Percentiles rank a stretch among this genome's conserved stretches.
phyloP scores from a whole-genome alignment of 352 stramenopile genomes.

The Globisporangium heterothallicum region DNA sequence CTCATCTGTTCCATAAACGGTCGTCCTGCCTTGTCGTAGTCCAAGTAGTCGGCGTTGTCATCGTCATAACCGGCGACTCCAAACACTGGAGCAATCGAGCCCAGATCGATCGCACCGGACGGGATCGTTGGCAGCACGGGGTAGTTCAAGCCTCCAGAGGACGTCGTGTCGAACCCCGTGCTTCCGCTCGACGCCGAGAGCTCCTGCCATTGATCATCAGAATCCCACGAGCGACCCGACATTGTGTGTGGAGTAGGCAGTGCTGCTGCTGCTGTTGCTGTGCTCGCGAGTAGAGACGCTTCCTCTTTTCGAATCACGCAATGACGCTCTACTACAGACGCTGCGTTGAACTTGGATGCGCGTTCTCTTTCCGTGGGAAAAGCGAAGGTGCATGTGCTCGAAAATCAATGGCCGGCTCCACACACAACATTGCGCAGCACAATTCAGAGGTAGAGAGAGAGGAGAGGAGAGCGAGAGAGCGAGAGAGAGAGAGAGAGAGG shows the following conservation, averaged over 20 bases:
- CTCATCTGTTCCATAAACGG: constrained; percentile 83
- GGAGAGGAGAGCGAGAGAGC: too few relatives aligned
- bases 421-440: constrained; percentile 4
- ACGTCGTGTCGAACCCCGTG: constrained; percentile 35
- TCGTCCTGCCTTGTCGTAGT: constrained; percentile 81
- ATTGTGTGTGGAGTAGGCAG: constrained; percentile 25
- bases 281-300: background rate
- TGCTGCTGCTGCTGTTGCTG: constrained; percentile 5
- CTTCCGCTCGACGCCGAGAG: constrained; percentile 26
- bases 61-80: constrained; percentile 73
- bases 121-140: constrained; percentile 70
- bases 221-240: constrained; percentile 51
- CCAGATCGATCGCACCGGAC: constrained; percentile 73
- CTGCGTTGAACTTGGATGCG: constrained; percentile 7
- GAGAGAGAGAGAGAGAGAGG: background rate
- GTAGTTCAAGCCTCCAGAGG: constrained; percentile 52
- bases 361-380: background rate
- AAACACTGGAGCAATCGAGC: constrained; percentile 82
- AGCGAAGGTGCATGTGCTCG: background rate
- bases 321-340: too few relatives aligned
- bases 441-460: background rate
- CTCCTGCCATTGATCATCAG: constrained; percentile 75
- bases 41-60: constrained; percentile 75
- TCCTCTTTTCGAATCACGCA: constrained; percentile 1
- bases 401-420: background rate